Conservation (phyloP, 345 rosid genomes). For the Aegle marmelos region DNA sequence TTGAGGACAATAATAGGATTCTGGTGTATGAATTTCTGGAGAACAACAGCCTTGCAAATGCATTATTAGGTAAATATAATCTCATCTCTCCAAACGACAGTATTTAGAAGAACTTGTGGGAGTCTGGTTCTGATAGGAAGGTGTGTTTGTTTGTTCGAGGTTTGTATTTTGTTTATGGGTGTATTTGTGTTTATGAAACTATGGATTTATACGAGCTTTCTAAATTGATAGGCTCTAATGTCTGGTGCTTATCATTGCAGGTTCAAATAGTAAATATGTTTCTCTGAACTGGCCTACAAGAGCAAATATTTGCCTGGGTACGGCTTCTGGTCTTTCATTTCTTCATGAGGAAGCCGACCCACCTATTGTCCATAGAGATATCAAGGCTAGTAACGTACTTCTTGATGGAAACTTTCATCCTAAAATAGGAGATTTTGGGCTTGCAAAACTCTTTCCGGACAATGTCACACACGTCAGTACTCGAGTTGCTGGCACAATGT, state of each 20-base stretch:
- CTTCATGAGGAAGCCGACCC: conserved; percentile 71
- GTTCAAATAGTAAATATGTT: conserved; percentile 47
- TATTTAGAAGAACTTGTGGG: not conserved
- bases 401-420: conserved; percentile 56
- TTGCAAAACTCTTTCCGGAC: conserved; percentile 77
- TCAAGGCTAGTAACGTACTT: conserved; percentile 78
- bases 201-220: not conserved
- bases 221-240: conserved; percentile 4
- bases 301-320: conserved; percentile 58
- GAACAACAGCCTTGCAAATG: conserved; percentile 64
- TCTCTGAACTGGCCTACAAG: conserved; percentile 56
- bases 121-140: not conserved
- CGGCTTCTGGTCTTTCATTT: conserved; percentile 63
- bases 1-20: conserved; percentile 46
- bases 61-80: conserved; percentile 47
- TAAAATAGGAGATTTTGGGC: conserved; percentile 75
- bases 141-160: not conserved
- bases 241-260: conserved; percentile 28
- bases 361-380: conserved; percentile 69
- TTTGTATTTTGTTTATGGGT: not conserved
- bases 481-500: conserved; percentile 80
- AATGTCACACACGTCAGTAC: conserved; percentile 72
- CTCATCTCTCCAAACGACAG: not conserved
- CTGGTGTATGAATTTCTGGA: conserved; percentile 66
- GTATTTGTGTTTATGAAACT: not conserved